Base-by-base conservation (phyloP, 192 early-diverging fungal species). In the Anaeromyces robustus region DNA sequence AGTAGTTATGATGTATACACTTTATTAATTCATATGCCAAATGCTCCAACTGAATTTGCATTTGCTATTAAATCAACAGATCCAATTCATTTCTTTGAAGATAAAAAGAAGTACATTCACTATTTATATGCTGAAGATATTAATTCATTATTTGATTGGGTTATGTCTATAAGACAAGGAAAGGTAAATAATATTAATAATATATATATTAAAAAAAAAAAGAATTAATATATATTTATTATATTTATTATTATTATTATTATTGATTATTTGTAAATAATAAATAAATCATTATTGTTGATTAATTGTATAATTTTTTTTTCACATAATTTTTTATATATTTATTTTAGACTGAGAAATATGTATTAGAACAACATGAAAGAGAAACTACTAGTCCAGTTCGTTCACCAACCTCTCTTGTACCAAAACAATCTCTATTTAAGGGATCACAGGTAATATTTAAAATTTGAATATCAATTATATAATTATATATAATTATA, bases 61-160 rank as follows among this genome's bases (percentile, higher is more conserved):
- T 95, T 97, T 89, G 94, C 92, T 0, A 86, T 97, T 16, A 92
- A 94, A 85, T 94, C 94, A 1, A 93, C 93, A 78, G 89, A 94
- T 82, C 90, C 87, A 82, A 85, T 93, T 30, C 87, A 90, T 30
- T 89, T 93, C 82, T 96, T 95, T 87, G 93, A 96, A 83, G 94
- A 92, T 83, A 91, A 94, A 77, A 87, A 91, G 30, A 95, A 97
- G 82, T 96, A 95, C 79, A 88, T 94, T 34, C 88, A 90, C 77
- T 93, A 88, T 82, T 80, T 95, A n/a, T 92, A 92, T 80, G 89
- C 89, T 0, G 92, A 93, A 12, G 85, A 87, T 68, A 81, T 88
- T 26, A 92, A 92, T 28, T 88, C 89, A 28, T 84, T 93, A 77
- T 88, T 88, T 79, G 92, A 94, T 83, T 95, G 94, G 94, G 87